Base-by-base conservation (phyloP, 352 stramenopile species). In the Globisporangium paroecandrum region DNA sequence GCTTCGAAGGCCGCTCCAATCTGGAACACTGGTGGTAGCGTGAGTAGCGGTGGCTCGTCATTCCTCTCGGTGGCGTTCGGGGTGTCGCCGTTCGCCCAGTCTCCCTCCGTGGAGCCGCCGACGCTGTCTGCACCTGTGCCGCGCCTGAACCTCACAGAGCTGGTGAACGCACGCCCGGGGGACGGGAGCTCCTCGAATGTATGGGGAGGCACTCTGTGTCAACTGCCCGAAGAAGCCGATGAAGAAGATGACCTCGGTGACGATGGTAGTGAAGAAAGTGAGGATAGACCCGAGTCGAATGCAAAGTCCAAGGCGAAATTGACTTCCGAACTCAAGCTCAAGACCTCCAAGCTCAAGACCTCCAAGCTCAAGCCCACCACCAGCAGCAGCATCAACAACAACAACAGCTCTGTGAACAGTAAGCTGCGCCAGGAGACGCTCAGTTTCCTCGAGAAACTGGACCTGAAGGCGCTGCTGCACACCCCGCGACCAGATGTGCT, bases 391-490 rank as follows among this genome's bases (percentile, higher is more conserved):
- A 53, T 13, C 55, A 72, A 59, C 18, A 70, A 59, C 5, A 62
- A 53, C 18, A 70, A 62, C 5, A 36, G 54, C 7, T 58, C 22
- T 49, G 15, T 9, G 15, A 70, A 62, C 6, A 38, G 54, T 4
- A 63, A 32, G 15, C 41, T 87, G 18, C 73, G 89, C 7, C 68
- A 83, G 53, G 79, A 89, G 62, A 80, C 83, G 3, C 62, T 88
- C 20, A 66, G 69, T 4, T 88, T 89, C 43, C 73, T 91, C 4
- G 83, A 89, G 60, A 82, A 78, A 12, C 62, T 91, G 47, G 78
- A 91, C 29, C 66, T 91, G 18, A 89, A 89, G 59, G 62, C 75
- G n/a, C 71, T 91, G 22, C 62, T 91, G 32, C 70, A 84, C 43
- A 85, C 82, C 9, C 83, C 82, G 9, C 77, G 82, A 5, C 83